Percentiles rank a stretch among this genome's conserved stretches.
Conservation (phyloP, 371 early-diverging fungal species). For the Actinomucor elegans region DNA sequence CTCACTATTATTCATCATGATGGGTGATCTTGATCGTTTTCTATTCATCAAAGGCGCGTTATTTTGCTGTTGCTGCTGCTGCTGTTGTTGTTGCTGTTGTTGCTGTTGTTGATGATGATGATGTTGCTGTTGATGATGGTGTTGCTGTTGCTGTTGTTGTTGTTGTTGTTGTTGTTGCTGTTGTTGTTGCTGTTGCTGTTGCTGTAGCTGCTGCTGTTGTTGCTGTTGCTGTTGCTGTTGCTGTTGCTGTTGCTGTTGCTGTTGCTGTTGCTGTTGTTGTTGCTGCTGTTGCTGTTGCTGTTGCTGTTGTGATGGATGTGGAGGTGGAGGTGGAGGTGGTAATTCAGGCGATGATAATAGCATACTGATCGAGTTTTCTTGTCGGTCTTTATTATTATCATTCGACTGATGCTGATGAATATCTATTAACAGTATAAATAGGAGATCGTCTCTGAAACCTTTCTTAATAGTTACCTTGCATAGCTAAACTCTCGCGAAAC, state of each 20-base stretch:
- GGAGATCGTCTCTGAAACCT: background rate
- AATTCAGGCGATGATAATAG: constrained; percentile 17
- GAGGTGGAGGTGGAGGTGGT: constrained; percentile 3
- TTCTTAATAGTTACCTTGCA: constrained; percentile 18
- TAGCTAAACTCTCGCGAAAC: constrained; percentile 33
- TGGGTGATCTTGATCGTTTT: background rate
- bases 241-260: background rate
- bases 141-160: background rate
- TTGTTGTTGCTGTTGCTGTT: background rate
- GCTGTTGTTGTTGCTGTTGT: background rate
- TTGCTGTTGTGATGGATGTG: background rate
- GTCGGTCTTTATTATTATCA: background rate
- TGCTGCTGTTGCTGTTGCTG: background rate
- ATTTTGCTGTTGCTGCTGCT: too few species aligned
- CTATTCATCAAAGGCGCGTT: background rate
- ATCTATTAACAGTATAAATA: background rate
- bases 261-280: background rate
- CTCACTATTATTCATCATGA: too few species aligned
- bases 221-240: background rate
- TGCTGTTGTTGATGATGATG: background rate
- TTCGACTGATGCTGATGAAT: background rate
- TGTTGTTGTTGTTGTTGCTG: background rate
- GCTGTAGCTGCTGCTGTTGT: background rate
- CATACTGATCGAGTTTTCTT: constrained; percentile 5
- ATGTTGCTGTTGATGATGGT: background rate